Evolutionary conservation across 257 asterid species (phyloP).

Genomic region (Oldenlandia corymbosa): DNA sequence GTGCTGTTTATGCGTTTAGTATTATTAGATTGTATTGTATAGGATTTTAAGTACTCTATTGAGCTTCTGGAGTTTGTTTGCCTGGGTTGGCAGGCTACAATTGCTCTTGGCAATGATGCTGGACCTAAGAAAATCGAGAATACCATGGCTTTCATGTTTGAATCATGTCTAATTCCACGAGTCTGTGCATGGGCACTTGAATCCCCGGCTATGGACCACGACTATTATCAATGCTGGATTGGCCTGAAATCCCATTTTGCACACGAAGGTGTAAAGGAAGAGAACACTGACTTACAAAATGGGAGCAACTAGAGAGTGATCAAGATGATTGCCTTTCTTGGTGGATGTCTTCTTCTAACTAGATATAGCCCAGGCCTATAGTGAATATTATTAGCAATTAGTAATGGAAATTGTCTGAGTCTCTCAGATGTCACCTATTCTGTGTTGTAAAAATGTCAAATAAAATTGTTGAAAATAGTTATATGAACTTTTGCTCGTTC

Average conservation of each 20-base stretch:
- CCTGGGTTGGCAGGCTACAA: conserved; percentile 49
- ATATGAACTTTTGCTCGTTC: background rate
- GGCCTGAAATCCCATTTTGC: conserved; percentile 89
- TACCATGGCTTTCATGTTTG: conserved; percentile 97
- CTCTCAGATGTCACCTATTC: background rate
- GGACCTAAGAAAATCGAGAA: conserved; percentile 60
- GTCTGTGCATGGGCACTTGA: conserved; percentile 89
- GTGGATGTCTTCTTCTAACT: background rate
- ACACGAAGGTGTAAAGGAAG: conserved; percentile 18
- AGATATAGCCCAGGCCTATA: too few species aligned
- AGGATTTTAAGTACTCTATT: background rate
- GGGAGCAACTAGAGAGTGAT: conserved; percentile 16
- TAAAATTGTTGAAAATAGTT: conserved; percentile 4
- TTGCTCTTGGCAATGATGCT: conserved; percentile 62
- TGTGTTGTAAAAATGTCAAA: background rate
- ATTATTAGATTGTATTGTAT: background rate
- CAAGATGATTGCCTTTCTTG: background rate
- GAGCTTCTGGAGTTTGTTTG: background rate
- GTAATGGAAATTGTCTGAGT: too few species aligned
- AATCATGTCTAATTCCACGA: conserved; percentile 87
- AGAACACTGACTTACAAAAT: conserved; percentile 20
- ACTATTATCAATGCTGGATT: conserved; percentile 93
- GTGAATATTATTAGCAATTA: background rate
- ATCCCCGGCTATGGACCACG: conserved; percentile 69
- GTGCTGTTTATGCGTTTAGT: background rate